Evolutionary conservation across 106 monocot species (phyloP).

Genomic region (Dioscorea zingiberensis): DNA sequence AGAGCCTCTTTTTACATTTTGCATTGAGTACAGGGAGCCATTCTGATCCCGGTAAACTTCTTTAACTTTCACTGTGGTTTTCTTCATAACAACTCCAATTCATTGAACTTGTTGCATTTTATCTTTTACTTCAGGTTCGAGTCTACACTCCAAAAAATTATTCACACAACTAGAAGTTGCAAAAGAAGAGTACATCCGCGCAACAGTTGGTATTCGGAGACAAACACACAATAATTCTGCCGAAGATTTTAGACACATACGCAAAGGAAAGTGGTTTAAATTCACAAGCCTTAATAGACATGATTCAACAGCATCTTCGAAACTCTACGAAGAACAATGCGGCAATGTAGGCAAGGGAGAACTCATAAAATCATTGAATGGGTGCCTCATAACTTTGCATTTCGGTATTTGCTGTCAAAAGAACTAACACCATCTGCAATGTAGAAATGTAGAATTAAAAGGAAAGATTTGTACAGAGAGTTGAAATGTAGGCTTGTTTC

Average conservation of each 20-base stretch:
- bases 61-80: too few relatives aligned
- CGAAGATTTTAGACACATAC: conserved; percentile 52
- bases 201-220: conserved; percentile 54
- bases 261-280: conserved; percentile 42
- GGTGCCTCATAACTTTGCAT: conserved; percentile 50
- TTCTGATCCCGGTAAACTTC: conserved; percentile 82
- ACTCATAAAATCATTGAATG: conserved; percentile 60
- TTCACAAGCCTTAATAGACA: conserved; percentile 37
- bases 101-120: too few relatives aligned
- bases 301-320: conserved; percentile 63
- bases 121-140: conserved; percentile 41
- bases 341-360: conserved; percentile 51
- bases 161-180: conserved; percentile 53
- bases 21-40: conserved; percentile 90
- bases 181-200: conserved; percentile 70
- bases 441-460: too few relatives aligned
- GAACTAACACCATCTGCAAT: conserved; percentile 16
- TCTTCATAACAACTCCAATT: neutral
- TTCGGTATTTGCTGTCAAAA: conserved; percentile 53
- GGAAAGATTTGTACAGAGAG: too few relatives aligned
- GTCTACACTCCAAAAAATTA: conserved; percentile 47
- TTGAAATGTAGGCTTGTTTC: too few relatives aligned
- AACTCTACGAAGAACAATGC: conserved; percentile 44
- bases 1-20: conserved; percentile 79
- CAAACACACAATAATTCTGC: conserved; percentile 60